Base-by-base conservation (phyloP, 2,329 filamentous ascomycete species). In the Epichloe uncinata region DNA sequence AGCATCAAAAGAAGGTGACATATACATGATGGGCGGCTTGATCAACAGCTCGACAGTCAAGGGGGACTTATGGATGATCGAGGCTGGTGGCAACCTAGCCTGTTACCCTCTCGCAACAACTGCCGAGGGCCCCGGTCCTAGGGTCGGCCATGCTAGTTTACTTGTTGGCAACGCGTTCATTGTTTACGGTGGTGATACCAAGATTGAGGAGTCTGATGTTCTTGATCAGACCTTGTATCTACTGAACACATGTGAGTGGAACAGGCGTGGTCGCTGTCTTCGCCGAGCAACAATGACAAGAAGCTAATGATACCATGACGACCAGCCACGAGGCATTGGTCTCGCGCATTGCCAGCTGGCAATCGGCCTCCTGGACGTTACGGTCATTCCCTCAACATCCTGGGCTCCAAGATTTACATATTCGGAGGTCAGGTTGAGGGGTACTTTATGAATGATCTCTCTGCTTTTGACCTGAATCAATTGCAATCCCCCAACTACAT, bases 121-220 rank as follows among this genome's bases (percentile, higher is more conserved):
- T 0, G 86, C 89, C 18, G 93, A 98, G 67, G 93, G 93, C 0
- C 94, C 93, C 1, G 90, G 93, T 4, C 93, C 94, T 1, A 81
- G 93, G 70, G 93, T 98, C 48, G 93, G 93, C 3, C 93, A 98
- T 69, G 78, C 91, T 18, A 94, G 90, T 72, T 73, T 98, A 60
- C 75, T 98, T 15, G 93, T 98, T 49, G 94, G 94, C 51, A 98
- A 98, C 67, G 93, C 93, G 0, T 98, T 97, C 65, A 98, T 98
- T 58, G 93, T 98, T 12, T 98, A 97, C 63, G 94, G 93, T 46
- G 93, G 93, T 63, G 94, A 98, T 66, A 98, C 93, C 47, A 98
- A 98, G 68, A 85, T 95, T 63, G 89, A 96, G 50, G 93, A 97
- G 61, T 80, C 81, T 34, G 93, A 98, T 66, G 76, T 87, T 45